Base-by-base conservation (phyloP, 345 rosid species). In the Eutrema heterophyllum region DNA sequence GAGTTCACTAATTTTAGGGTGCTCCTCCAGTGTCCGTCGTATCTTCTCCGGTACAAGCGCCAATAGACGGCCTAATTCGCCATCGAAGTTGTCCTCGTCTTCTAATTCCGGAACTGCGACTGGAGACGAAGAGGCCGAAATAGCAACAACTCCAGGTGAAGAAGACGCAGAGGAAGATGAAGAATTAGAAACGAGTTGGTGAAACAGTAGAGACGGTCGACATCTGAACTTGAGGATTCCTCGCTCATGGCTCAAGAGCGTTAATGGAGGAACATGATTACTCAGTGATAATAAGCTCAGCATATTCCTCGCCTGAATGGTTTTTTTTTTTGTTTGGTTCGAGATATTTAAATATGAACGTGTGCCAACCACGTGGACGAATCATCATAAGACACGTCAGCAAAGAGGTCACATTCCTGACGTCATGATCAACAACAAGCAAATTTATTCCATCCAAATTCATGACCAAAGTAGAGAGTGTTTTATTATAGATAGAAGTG, bases 31-130 rank as follows among this genome's bases (percentile, higher is more conserved):
- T 43, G 65, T 83, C 63, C 76, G 78, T 40, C 86, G 85, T 86
- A 93, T 86, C 70, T 81, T 84, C 49, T 80, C 87, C 43, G 97
- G 97, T 53, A 91, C 52, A 7, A 93, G 81, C 18, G 75, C 83
- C 85, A 90, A 50, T 2, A 93, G 90, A 62, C 91, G 91, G 67
- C 71, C 88, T 81, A 93, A 64, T 72, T 93, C 97, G 13, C 67
- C 84, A 9, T 83, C 82, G 61, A 80, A 83, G 45, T 70, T 82
- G 80, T 83, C 85, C 1, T 68, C 84, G 6, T 40, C 35, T 41
- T 32, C 76, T 71, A 13, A 12, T 39, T 57, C 72, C 16, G 63
- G 62, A 26, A 63, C 68, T 1, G 75, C 21, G 56, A 49, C 0
- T 38, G 48, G 35, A 62, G 81, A 73, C 52, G 80, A 43, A 74